A percentile compares a stretch with the other conserved stretches of the same genome.
Evolutionary conservation across 495 filamentous ascomycete species (phyloP).

Genomic region (Penicillium coffeae): DNA sequence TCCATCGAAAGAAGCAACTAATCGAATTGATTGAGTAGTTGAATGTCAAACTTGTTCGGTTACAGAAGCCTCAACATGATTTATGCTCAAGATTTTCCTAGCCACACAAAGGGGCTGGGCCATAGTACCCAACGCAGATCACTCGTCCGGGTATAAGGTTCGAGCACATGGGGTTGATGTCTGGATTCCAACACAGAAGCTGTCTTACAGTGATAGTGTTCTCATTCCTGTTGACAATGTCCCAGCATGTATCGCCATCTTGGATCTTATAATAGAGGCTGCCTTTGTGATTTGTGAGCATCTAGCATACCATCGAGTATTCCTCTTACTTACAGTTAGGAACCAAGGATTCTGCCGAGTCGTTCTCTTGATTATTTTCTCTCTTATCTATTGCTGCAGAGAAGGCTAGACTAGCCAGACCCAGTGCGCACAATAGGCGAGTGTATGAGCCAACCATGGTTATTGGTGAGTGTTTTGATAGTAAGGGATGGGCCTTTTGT

Average conservation of each 20-base stretch:
- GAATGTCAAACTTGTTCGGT: not conserved
- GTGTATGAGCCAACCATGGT: conserved; percentile 12
- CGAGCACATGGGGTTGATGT: conserved; percentile 24
- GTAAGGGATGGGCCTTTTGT: not conserved
- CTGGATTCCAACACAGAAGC: conserved; percentile 26
- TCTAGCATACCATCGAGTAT: not conserved
- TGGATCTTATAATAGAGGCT: conserved; percentile 14
- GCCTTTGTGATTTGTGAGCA: conserved; percentile 10
- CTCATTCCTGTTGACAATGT: conserved; percentile 14
- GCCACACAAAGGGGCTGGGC: conserved; percentile 8
- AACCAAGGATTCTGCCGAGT: not conserved
- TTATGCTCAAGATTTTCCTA: not conserved
- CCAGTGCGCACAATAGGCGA: conserved; percentile 10
- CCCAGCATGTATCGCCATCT: conserved; percentile 27
- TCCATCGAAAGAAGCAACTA: not conserved
- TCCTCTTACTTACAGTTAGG: conserved; percentile 12
- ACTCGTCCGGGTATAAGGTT: conserved; percentile 24
- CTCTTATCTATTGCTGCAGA: conserved; percentile 8
- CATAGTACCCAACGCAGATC: conserved; percentile 17
- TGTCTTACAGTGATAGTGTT: conserved; percentile 21
- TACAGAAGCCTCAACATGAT: not conserved
- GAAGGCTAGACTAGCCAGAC: conserved; percentile 10
- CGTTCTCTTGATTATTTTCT: not conserved
- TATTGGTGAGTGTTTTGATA: not conserved
- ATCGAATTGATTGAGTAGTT: not conserved